These are phyloP conservation scores for Coleophoma crateriformis DNA, from an alignment of 2,329 filamentous ascomycete genomes.

Conservation along the genomic window DNA sequence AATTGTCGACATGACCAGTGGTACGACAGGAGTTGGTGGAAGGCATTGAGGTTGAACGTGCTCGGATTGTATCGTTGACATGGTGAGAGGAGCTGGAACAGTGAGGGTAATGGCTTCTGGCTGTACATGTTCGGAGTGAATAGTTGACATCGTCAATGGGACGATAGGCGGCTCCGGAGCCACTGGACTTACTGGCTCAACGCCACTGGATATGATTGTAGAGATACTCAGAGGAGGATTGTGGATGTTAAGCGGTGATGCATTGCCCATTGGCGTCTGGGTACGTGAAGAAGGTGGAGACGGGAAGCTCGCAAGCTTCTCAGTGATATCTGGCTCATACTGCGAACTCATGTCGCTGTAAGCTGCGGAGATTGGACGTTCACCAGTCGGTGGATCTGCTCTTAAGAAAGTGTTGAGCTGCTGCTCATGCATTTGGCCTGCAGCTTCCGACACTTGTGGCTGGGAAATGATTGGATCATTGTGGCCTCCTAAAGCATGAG, in stretches of 20 bases:
- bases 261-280: constrained; percentile 17
- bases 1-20: constrained; percentile 38
- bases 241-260: constrained; percentile 7
- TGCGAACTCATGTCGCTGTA: constrained; percentile 50
- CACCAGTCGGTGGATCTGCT: constrained; percentile 14
- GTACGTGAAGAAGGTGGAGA: constrained; percentile 40
- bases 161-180: constrained; percentile 14
- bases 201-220: constrained; percentile 28
- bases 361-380: constrained; percentile 40
- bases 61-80: constrained; percentile 34
- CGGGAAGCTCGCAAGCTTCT: constrained; percentile 49
- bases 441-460: constrained; percentile 16
- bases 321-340: constrained; percentile 42
- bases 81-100: constrained; percentile 10
- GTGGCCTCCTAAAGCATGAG: constrained; percentile 9
- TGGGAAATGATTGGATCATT: constrained; percentile 13
- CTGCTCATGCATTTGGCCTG: constrained; percentile 24
- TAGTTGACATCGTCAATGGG: not conserved
- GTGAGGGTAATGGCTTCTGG: not conserved
- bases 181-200: constrained; percentile 27
- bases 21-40: not conserved
- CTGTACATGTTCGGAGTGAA: constrained; percentile 10
- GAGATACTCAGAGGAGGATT: constrained; percentile 23
- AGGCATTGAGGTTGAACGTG: not conserved
- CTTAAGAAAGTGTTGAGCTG: constrained; percentile 11